Base-by-base conservation (phyloP, 495 filamentous ascomycete genomes). In the Neurospora tetrasperma region DNA sequence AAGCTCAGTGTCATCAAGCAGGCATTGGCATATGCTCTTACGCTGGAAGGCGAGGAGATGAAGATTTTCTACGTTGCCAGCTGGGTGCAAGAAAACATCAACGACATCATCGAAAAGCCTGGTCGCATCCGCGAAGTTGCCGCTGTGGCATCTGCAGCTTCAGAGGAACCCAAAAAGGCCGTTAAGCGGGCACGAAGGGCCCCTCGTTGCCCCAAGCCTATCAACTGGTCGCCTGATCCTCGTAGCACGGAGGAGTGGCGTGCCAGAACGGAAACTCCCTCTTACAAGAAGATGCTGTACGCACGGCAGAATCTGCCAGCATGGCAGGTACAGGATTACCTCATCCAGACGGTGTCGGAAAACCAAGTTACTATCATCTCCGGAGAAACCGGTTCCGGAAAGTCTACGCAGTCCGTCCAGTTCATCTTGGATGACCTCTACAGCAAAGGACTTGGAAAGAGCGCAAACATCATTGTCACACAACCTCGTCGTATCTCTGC, bases 321-420 rank as follows among this genome's bases (percentile, higher is more conserved):
- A 5, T 99, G 96, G 96, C 88, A 90, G 73, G 87, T 93, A 43
- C 90, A 88, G 80, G 89, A 94, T 43, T 83, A 87, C 11, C 92
- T 99, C 39, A 86, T 98, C 38, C 77, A 86, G 14, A 89, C 92
- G 4, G 90, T 98, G 23, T 87, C 86, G 42, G 78, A 83, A 5
- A 88, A 93, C 77, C 94, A 97, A 80, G 93, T 98, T 27, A 95
- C 92, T 5, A 98, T 99, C 74, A 96, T 99, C 70, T 95, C 94
- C 39, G 96, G 96, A 75, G 96, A 98, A 82, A 99, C 96, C 8
- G 96, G 96, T 71, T 96, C 93, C 59, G 96, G 96, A 77, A 99
- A 99, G 80, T 97, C 94, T 71, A 99, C 96, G 1, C 96, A 99
- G 80, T 93, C 93, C 14, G 96, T 98, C 5, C 96, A 99, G 79